These are phyloP conservation scores for Gliomastix tumulicola DNA, from an alignment of 2,329 filamentous ascomycete species.

Conservation along the genomic window DNA sequence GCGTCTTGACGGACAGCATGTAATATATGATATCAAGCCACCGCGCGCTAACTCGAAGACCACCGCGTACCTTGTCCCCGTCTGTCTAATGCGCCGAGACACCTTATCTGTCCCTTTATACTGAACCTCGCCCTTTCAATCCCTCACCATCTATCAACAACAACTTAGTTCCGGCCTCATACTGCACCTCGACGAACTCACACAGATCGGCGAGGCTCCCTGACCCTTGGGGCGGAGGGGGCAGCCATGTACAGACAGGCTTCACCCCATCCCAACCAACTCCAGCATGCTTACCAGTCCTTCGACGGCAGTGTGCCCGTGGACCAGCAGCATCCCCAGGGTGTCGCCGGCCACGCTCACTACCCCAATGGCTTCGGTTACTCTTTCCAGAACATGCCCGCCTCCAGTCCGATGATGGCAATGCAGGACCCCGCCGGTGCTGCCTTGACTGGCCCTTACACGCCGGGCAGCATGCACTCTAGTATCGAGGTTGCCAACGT, in stretches of 20 bases:
- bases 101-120: no score
- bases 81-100: no score
- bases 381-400: conserved; percentile 29
- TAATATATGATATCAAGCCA: no score
- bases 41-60: no score
- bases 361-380: conserved; percentile 50
- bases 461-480: conserved; percentile 25
- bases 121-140: no score
- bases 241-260: conserved; percentile 6
- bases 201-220: neutral
- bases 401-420: conserved; percentile 14
- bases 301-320: conserved; percentile 1
- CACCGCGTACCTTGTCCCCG: no score
- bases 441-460: conserved; percentile 18
- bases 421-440: conserved; percentile 25
- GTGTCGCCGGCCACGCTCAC: no score
- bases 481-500: no score
- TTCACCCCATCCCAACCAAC: conserved; percentile 2
- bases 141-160: no score
- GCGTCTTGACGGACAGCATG: no score
- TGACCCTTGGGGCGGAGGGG: conserved; percentile 1
- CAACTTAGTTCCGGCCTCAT: neutral
- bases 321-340: conserved; percentile 1
- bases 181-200: no score
- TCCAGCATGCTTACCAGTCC: conserved; percentile 2